Percentiles rank a stretch among this genome's conserved stretches.
These are phyloP conservation scores for Coemansia sp. DNA, from an alignment of 192 early-diverging fungal species.

Conservation along the genomic window DNA sequence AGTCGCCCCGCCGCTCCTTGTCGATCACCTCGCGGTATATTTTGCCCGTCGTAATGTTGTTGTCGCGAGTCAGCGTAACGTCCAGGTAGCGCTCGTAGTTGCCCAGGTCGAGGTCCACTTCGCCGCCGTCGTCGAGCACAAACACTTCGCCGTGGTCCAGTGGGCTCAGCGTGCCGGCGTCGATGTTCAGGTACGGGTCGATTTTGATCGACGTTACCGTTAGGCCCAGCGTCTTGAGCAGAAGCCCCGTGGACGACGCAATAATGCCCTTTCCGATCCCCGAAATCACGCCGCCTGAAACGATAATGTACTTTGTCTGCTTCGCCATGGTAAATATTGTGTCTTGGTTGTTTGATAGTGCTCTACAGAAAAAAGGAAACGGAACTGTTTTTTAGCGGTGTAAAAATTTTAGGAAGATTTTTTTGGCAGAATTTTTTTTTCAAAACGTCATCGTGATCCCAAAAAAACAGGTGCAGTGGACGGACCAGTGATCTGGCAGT, in stretches of 20 bases:
- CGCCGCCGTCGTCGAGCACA: constrained; percentile 97
- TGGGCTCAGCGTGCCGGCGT: constrained; percentile 95
- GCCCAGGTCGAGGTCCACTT: constrained; percentile 97
- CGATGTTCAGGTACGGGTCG: constrained; percentile 99
- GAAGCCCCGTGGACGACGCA: constrained; percentile 93
- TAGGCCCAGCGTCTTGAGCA: constrained; percentile 90
- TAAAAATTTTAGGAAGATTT: constrained; percentile 7
- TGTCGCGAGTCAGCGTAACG: constrained; percentile 87
- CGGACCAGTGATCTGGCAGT: too few species aligned
- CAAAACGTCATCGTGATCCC: too few species aligned
- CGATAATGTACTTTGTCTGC: constrained; percentile 91
- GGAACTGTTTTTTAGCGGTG: neutral
- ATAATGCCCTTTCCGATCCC: constrained; percentile 99
- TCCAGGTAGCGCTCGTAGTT: constrained; percentile 99
- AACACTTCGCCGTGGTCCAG: constrained; percentile 99
- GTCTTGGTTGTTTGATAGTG: too few species aligned
- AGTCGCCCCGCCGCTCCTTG: constrained; percentile 90
- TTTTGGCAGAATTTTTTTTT: neutral
- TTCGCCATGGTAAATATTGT: constrained; percentile 18
- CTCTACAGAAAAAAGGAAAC: too few species aligned
- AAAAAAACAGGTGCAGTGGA: too few species aligned
- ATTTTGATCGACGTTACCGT: constrained; percentile 98
- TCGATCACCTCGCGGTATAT: constrained; percentile 96
- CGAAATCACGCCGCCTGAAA: constrained; percentile 98
- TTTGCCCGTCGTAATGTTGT: constrained; percentile 99